Base-by-base conservation (phyloP, 805 yeast genomes). In the Suhomyces sp. region DNA sequence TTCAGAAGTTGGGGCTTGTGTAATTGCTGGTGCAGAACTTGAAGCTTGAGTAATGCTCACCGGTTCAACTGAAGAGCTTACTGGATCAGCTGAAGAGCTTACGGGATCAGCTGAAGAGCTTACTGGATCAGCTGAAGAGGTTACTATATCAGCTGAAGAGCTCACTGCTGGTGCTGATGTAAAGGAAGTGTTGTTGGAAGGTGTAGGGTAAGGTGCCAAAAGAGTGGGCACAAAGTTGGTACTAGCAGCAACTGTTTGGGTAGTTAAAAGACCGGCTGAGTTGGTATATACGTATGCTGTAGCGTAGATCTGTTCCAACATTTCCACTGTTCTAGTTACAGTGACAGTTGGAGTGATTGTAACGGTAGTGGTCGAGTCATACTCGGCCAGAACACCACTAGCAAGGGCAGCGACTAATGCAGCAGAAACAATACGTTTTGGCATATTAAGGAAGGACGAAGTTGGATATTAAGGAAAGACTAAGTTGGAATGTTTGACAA, bases 201-300 rank as follows among this genome's bases (percentile, higher is more conserved):
- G 46, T 13, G 47, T n/a, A 37, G 47, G 35, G 15, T n/a, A 40
- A 6, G 49, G 37, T 1, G 40, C 33, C 21, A 50, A 21, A 21
- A 56, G 35, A 17, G 33, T 48, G 6, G 44, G 13, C 27, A 45
- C 31, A 33, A 5, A 52, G 33, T 44, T 46, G 2, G 60, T 58
- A 8, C 58, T 53, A n/a, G 64, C 65, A 12, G 60, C 52, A 25
- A 59, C 54, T 9, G 63, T 58, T 8, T 57, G 49, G n/a, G 73
- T 67, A 31, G 77, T 69, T 47, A 65, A 59, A 6, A 48, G 52
- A 2, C 76, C 75, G 21, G 55, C 58, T 13, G 62, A 48, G 47
- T 58, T 59, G 22, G 75, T 68, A 55, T 57, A 73, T 25, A 69
- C 56, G 54, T 71, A 72, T 6, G 52, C 65, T 4, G 71, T 63